Evolutionary conservation across 176 grass and related monocot genomes (phyloP).

Genomic region (Themeda triandra): DNA sequence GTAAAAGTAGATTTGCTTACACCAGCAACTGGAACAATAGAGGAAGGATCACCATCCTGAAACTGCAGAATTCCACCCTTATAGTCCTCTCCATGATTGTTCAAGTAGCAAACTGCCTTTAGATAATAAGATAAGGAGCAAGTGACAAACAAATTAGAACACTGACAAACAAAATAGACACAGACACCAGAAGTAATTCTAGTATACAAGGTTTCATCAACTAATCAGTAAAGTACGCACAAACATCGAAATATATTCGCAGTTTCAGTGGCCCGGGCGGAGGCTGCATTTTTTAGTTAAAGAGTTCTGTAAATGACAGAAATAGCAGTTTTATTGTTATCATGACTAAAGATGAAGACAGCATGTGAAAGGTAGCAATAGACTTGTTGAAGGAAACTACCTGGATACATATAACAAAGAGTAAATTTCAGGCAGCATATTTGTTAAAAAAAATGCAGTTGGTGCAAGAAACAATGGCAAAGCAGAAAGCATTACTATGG

Average conservation of each 20-base stretch:
- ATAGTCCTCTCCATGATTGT: slow-evolving; percentile 77
- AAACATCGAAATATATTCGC: background rate
- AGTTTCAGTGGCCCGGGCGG: background rate
- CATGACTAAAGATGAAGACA: background rate
- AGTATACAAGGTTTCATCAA: background rate
- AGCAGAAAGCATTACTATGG: background rate
- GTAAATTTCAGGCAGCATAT: background rate
- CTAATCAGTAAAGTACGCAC: background rate
- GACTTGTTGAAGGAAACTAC: background rate
- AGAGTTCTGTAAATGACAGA: background rate
- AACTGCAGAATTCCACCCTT: slow-evolving; percentile 83
- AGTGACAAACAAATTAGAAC: background rate
- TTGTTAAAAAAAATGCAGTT: background rate
- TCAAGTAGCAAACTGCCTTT: slow-evolving; percentile 94
- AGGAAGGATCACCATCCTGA: slow-evolving; percentile 76
- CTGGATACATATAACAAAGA: background rate
- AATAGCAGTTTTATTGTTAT: background rate
- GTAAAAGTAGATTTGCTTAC: slow-evolving; percentile 48
- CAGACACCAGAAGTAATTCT: background rate
- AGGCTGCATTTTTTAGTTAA: background rate
- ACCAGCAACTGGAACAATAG: slow-evolving; percentile 68
- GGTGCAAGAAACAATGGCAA: background rate
- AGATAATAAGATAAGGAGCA: slow-evolving; percentile 5
- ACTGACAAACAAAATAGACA: background rate
- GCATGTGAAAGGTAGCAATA: background rate